Base-by-base conservation (phyloP, 2,329 filamentous ascomycete genomes). In the Acephala macrosclerotiorum region DNA sequence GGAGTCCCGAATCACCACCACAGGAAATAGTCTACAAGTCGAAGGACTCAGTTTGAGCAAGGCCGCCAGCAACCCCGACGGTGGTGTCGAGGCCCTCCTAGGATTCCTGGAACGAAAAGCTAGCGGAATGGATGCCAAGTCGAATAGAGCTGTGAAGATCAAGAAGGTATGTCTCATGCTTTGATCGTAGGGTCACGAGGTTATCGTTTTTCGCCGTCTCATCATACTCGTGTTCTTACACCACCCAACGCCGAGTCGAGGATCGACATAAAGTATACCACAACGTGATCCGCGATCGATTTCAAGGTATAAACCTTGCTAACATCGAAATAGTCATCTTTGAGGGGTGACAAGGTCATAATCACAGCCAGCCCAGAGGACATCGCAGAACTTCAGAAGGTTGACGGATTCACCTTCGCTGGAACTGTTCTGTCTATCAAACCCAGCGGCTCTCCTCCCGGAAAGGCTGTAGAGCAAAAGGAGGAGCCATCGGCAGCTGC, bases 71-170 rank as follows among this genome's bases (percentile, higher is more conserved):
- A 91, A 93, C 70, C 76, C 84, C 35, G 91, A 91, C 63, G 89
- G 90, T 58, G 91, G 91, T 22, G 75, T 91, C 29, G 83, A 84
- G 66, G 85, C 87, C 66, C 81, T 93, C 35, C 77, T 93, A 61
- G 81, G 82, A 59, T 93, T 93, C 75, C 79, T 94, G 68, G 89
- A 93, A 79, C 87, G 89, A 73, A 93, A 93, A 77, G 85, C 90
- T 56, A 83, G 84, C 63, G 79, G 83, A 70, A 81, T 87, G 75
- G 74, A 77, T 67, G 75, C 80, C 74, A 82, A 85, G 74, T 73
- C 73, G 60, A 74, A 73, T 36, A 74, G 66, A 60, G 81, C 82
- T 71, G 82, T 92, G 72, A 88, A 84, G 76, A 89, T 94, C 69
- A 89, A 87, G 81, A 92, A 93, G 89, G 91, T 94, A 91, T 87